phyloP scores from a whole-genome alignment of 2,329 filamentous ascomycete species.

The Sclerotinia minor region DNA sequence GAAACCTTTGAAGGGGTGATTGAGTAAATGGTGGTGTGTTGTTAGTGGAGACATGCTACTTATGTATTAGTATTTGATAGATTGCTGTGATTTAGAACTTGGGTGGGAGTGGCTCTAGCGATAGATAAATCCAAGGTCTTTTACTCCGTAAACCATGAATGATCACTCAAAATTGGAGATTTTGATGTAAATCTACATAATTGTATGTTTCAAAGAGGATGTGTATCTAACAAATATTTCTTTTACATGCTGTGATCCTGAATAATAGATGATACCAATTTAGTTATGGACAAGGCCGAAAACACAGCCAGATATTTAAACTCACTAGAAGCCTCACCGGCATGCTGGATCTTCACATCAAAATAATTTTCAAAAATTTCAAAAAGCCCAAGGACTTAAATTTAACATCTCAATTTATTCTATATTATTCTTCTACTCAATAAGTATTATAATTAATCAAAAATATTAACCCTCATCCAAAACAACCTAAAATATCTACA shows the following conservation, averaged over 20 bases:
- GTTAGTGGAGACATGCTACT: neutral
- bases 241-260: neutral
- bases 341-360: neutral
- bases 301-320: neutral
- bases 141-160: too few relatives aligned
- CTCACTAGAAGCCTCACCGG: neutral
- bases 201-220: neutral
- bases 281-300: neutral
- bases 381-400: neutral
- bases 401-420: neutral
- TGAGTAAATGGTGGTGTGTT: neutral
- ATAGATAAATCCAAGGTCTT: neutral
- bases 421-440: neutral
- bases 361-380: neutral
- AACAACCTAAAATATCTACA: constrained; percentile 4
- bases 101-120: neutral
- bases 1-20: neutral
- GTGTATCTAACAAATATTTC: neutral
- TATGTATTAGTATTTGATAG: neutral
- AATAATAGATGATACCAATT: neutral
- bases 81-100: neutral
- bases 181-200: neutral
- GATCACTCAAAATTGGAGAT: too few relatives aligned
- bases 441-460: neutral
- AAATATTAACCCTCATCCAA: neutral